phyloP scores from a whole-genome alignment of 352 stramenopile species.

The Peronosclerospora sorghi region DNA sequence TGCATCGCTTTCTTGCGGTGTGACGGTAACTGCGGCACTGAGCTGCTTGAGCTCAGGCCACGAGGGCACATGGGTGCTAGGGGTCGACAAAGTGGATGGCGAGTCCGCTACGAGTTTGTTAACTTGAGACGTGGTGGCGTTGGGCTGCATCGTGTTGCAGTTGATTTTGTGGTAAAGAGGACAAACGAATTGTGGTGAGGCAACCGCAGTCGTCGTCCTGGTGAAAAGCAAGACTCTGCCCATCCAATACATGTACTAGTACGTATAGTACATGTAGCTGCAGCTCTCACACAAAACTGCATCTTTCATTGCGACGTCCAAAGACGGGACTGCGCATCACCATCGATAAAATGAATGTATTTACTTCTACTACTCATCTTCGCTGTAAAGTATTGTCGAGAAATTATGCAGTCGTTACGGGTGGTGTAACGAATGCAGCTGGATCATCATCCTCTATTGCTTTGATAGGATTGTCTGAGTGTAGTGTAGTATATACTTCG shows the following conservation, averaged over 20 bases:
- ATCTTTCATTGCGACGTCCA: slow-evolving; percentile 12
- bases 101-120: not conserved
- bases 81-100: not conserved
- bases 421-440: no score
- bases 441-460: no score
- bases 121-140: not conserved
- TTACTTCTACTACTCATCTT: no score
- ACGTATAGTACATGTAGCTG: slow-evolving; percentile 11
- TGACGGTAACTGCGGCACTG: slow-evolving; percentile 19
- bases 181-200: not conserved
- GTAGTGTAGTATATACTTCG: no score
- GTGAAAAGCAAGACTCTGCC: slow-evolving; percentile 12
- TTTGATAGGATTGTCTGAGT: no score
- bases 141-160: slow-evolving; percentile 11
- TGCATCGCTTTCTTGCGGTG: slow-evolving; percentile 16
- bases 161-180: no score
- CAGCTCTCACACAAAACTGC: slow-evolving; percentile 18
- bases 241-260: slow-evolving; percentile 10
- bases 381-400: slow-evolving; percentile 1
- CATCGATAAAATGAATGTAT: slow-evolving; percentile 2
- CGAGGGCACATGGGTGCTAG: slow-evolving; percentile 6
- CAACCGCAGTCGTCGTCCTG: slow-evolving; percentile 1
- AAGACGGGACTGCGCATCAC: slow-evolving; percentile 2
- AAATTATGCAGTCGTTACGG: no score
- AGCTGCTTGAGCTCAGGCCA: slow-evolving; percentile 26